Evolutionary conservation across 106 monocot genomes (phyloP).

Genomic region (Chionographis japonica): DNA sequence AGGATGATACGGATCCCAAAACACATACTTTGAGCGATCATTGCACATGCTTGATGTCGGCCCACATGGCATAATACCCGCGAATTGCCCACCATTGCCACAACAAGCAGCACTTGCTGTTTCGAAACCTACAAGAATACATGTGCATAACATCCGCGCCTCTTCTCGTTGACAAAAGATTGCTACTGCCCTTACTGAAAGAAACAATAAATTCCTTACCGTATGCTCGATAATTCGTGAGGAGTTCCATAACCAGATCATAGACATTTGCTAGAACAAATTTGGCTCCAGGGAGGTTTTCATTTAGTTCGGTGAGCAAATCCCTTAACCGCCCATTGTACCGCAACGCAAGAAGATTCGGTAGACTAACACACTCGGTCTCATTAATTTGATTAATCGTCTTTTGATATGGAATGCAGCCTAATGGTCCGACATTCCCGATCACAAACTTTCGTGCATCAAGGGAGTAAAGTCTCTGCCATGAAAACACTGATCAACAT

Average conservation of each 20-base stretch:
- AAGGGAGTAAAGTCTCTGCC: constrained; percentile 64
- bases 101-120: constrained; percentile 71
- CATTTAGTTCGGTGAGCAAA: constrained; percentile 54
- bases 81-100: constrained; percentile 64
- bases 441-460: constrained; percentile 82
- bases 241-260: constrained; percentile 67
- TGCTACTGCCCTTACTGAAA: no score
- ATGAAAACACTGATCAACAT: background rate
- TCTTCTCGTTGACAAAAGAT: no score
- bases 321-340: constrained; percentile 59
- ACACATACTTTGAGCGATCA: constrained; percentile 49
- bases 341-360: constrained; percentile 52
- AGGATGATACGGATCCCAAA: constrained; percentile 95
- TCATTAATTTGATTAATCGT: constrained; percentile 46
- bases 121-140: constrained; percentile 41
- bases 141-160: no score
- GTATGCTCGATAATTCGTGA: constrained; percentile 53
- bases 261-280: constrained; percentile 84
- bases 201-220: constrained; percentile 20
- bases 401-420: constrained; percentile 93
- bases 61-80: constrained; percentile 72
- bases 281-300: constrained; percentile 61
- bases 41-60: constrained; percentile 62
- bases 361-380: constrained; percentile 58
- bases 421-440: constrained; percentile 79